Percentiles rank a stretch among this genome's conserved stretches.
Conservation (phyloP, 371 early-diverging fungal genomes). For the Saksenaea oblongispora region DNA sequence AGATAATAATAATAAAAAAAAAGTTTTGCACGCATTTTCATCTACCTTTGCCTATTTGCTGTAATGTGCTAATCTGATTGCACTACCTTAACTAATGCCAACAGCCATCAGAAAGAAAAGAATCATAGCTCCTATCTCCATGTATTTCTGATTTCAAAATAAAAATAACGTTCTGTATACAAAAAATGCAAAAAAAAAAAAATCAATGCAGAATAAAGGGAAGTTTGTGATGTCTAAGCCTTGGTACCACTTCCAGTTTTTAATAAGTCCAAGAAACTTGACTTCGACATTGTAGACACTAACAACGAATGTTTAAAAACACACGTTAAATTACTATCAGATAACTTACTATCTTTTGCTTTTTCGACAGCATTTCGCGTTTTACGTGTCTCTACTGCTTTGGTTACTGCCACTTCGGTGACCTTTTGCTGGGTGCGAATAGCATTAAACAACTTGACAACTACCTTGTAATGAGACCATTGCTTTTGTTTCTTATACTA, state of each 20-base stretch:
- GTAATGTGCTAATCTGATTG: too few species aligned
- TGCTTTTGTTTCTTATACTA: not conserved
- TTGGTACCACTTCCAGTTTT: slow-evolving; percentile 43
- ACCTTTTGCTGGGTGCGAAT: slow-evolving; percentile 76
- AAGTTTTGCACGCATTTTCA: not conserved
- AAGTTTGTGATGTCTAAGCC: not conserved
- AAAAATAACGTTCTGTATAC: too few species aligned
- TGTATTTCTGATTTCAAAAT: too few species aligned
- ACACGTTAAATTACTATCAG: not conserved
- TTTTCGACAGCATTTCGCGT: slow-evolving; percentile 54
- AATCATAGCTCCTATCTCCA: too few species aligned
- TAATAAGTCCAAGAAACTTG: slow-evolving; percentile 64
- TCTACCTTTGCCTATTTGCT: too few species aligned
- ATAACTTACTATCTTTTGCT: slow-evolving; percentile 43
- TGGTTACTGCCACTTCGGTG: slow-evolving; percentile 57
- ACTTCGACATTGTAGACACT: slow-evolving; percentile 66
- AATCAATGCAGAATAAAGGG: not conserved
- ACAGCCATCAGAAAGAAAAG: too few species aligned
- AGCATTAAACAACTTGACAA: slow-evolving; percentile 85
- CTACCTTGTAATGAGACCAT: slow-evolving; percentile 32
- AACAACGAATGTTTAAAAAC: slow-evolving; percentile 3
- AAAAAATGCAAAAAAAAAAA: not conserved
- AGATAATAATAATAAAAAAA: not conserved
- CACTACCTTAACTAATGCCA: too few species aligned
- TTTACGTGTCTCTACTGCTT: slow-evolving; percentile 45